A percentile compares a stretch with the other conserved stretches of the same genome.
These are phyloP conservation scores for Mucor indicus DNA, from an alignment of 371 early-diverging fungal species.

Conservation along the genomic window DNA sequence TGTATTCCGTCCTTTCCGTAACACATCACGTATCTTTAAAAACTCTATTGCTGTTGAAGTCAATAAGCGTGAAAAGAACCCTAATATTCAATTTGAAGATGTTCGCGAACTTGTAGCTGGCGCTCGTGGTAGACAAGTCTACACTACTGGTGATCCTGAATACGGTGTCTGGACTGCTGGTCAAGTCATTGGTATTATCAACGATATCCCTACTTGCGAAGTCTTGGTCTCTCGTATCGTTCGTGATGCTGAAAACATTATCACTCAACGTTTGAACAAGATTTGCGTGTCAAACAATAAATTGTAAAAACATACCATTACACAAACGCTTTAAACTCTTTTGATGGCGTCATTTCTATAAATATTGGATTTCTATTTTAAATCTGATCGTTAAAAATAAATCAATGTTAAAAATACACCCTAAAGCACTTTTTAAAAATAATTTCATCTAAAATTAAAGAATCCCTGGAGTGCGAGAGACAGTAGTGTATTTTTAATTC, in stretches of 20 bases:
- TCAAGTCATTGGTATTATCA: conserved; percentile 70
- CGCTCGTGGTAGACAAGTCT: conserved; percentile 68
- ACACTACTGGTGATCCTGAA: conserved; percentile 66
- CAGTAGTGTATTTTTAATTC: too few relatives aligned
- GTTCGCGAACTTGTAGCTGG: conserved; percentile 70
- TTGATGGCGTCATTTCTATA: too few relatives aligned
- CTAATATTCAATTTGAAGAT: conserved; percentile 63
- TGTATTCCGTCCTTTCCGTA: conserved; percentile 77
- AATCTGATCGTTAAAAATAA: too few relatives aligned
- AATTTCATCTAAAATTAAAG: too few relatives aligned
- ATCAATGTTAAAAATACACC: too few relatives aligned
- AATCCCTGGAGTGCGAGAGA: too few relatives aligned
- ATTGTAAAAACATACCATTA: conserved; percentile 6
- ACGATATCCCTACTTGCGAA: conserved; percentile 77
- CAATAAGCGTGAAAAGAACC: conserved; percentile 57
- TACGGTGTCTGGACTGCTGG: conserved; percentile 79
- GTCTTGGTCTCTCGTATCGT: conserved; percentile 58
- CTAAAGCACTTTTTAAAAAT: too few relatives aligned
- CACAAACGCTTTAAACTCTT: too few relatives aligned
- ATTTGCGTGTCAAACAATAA: conserved; percentile 14
- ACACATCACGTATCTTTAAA: conserved; percentile 76
- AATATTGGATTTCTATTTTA: too few relatives aligned
- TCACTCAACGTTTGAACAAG: conserved; percentile 23
- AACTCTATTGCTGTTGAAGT: conserved; percentile 72
- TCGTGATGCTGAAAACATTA: conserved; percentile 51